Evolutionary conservation across 495 filamentous ascomycete genomes (phyloP).

Genomic region (Neurospora tetraspora): DNA sequence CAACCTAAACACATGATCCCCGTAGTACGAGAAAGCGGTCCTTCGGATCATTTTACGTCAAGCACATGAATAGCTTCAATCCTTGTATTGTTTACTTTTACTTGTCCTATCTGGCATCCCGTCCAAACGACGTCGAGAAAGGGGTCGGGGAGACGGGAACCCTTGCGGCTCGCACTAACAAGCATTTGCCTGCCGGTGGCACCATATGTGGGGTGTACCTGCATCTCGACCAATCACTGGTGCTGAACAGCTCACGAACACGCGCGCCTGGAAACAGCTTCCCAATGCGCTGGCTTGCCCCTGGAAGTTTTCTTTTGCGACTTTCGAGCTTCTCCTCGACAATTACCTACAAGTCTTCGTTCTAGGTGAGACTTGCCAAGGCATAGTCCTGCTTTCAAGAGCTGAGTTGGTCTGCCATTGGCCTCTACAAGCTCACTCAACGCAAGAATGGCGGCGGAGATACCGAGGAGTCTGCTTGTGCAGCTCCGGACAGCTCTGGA

Average conservation of each 20-base stretch:
- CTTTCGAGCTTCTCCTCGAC: neutral
- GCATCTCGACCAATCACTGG: neutral
- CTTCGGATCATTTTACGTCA: too few species aligned
- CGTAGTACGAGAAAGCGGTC: too few species aligned
- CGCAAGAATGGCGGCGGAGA: constrained; percentile 7
- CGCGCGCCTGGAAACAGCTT: neutral
- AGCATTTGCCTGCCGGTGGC: neutral
- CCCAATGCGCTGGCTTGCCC: neutral
- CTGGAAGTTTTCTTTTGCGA: neutral
- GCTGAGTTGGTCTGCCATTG: neutral
- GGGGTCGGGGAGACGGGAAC: neutral
- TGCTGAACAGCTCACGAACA: neutral
- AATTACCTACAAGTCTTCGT: neutral
- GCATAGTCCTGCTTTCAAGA: neutral
- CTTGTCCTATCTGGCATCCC: neutral
- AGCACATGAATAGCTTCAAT: neutral
- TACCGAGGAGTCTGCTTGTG: constrained; percentile 5
- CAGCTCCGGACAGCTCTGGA: constrained; percentile 12
- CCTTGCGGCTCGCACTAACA: neutral
- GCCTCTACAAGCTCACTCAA: neutral
- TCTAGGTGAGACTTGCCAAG: neutral
- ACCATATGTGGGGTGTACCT: neutral
- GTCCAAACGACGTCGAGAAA: neutral
- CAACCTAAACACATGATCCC: too few species aligned
- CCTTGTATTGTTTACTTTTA: neutral